phyloP scores from a whole-genome alignment of 805 yeast species.

The Sugiyamaella floridensis region DNA sequence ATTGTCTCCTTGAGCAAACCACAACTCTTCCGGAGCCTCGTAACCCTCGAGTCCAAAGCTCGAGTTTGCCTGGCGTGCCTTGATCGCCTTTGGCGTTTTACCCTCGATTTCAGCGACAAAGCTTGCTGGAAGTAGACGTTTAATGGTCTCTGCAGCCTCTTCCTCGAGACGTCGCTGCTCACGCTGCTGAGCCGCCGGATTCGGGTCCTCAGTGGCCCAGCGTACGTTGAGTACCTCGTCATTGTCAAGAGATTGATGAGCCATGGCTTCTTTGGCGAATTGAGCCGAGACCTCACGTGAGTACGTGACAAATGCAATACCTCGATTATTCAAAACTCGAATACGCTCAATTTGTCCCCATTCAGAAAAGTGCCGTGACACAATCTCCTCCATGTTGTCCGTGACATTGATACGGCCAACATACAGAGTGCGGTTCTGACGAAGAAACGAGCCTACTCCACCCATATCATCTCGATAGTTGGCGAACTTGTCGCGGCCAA shows the following conservation, averaged over 20 bases:
- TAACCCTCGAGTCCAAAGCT: slow-evolving; percentile 24
- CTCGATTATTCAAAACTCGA: slow-evolving; percentile 51
- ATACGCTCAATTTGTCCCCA: slow-evolving; percentile 72
- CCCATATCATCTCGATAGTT: slow-evolving; percentile 88
- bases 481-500: slow-evolving; percentile 81
- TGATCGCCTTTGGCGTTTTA: slow-evolving; percentile 9
- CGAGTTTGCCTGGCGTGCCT: slow-evolving; percentile 2
- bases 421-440: slow-evolving; percentile 66
- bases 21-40: slow-evolving; percentile 23
- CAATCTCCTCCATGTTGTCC: slow-evolving; percentile 36
- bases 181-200: slow-evolving; percentile 52
- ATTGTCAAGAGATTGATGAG: slow-evolving; percentile 64
- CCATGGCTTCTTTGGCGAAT: slow-evolving; percentile 94
- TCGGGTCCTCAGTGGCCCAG: slow-evolving; percentile 91
- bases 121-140: slow-evolving; percentile 38
- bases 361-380: slow-evolving; percentile 51
- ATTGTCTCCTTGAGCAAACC: slow-evolving; percentile 17
- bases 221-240: slow-evolving; percentile 62
- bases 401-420: slow-evolving; percentile 46
- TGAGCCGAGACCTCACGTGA: slow-evolving; percentile 70
- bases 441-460: slow-evolving; percentile 78
- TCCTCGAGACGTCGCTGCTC: slow-evolving; percentile 45
- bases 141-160: slow-evolving; percentile 41
- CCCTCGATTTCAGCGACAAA: slow-evolving; percentile 35
- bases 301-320: slow-evolving; percentile 74